Evolutionary conservation across 495 filamentous ascomycete genomes (phyloP), one percentile per base, ranked within the genome.

Genomic region (Podospora pseudoanserina): DNA sequence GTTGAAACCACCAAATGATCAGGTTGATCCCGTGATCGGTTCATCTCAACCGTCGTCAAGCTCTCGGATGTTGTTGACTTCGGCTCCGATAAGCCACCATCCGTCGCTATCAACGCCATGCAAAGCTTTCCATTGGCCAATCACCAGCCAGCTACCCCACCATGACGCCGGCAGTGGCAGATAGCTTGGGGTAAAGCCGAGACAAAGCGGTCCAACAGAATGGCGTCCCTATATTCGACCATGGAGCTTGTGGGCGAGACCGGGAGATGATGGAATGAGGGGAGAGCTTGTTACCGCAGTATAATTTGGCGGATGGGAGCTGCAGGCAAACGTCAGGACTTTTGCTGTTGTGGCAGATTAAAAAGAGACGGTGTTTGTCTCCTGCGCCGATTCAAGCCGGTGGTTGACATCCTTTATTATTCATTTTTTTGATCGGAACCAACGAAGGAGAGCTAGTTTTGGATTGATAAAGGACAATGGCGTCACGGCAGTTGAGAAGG

Each of bases 171-270:
- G 26, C 64, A 30, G 27, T 59, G 55, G 63, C 53, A 23, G 32
- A 63, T 18, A 49, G 55, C 64, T 67, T 30, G 32, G 16, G 53
- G 56, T 70, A 70, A 77, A 75, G 75, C 75, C 75, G 75, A 34
- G 64, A 69, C 57, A 77, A 77, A 74, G 68, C 75, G 75, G 49
- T 56, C 63, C 72, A 70, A 70, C 68, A 20, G 58, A 20, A 9
- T 19, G 32, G 39, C 30, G 30, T 34, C 32, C 56, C 61, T 62
- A 65, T 53, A 63, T 30, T 28, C 55, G 5, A 49, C 15, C 39
- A 49, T 13, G 28, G 27, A 49, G 18, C 30, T 19, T 16, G n/a
- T 5, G 34, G 7, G 15, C 23, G 7, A 15, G 20, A 34, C 19
- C 28, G 57, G 39, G 39, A 49, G 15, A 49, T 49, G 39, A 63